A percentile compares a stretch with the other conserved stretches of the same genome.
phyloP scores from a whole-genome alignment of 106 monocot species.

The Acanthochlamys bracteata region DNA sequence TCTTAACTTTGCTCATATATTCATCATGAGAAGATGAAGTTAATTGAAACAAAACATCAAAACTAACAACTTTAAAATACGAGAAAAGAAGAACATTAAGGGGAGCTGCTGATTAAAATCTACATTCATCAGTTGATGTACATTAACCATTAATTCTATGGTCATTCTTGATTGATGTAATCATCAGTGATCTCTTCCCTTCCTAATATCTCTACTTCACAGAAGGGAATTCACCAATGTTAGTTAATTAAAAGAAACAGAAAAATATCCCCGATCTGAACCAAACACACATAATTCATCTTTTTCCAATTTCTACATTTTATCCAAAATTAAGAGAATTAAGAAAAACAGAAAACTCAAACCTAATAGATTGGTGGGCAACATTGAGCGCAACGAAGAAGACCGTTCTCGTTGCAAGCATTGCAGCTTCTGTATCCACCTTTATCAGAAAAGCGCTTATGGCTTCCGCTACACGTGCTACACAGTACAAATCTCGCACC shows the following conservation, averaged over 20 bases:
- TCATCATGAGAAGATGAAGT: too few relatives aligned
- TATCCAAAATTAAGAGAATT: neutral
- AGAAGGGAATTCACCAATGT: too few relatives aligned
- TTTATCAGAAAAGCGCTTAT: slow-evolving; percentile 54
- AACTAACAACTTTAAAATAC: too few relatives aligned
- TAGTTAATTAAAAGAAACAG: neutral
- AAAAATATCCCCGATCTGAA: neutral
- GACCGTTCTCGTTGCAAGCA: slow-evolving; percentile 84
- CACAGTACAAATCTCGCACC: slow-evolving; percentile 63
- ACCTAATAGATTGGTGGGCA: slow-evolving; percentile 7
- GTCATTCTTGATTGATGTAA: too few relatives aligned
- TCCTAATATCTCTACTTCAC: too few relatives aligned
- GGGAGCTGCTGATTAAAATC: too few relatives aligned
- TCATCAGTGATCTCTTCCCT: too few relatives aligned
- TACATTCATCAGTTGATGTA: too few relatives aligned
- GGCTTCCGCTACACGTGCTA: slow-evolving; percentile 51
- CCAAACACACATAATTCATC: neutral
- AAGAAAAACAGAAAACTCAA: neutral
- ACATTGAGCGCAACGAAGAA: slow-evolving; percentile 54
- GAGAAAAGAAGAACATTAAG: too few relatives aligned
- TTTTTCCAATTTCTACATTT: neutral
- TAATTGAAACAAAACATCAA: too few relatives aligned
- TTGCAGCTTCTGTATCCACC: slow-evolving; percentile 50
- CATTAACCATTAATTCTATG: too few relatives aligned
- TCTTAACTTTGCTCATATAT: too few relatives aligned